phyloP scores from a whole-genome alignment of 2,329 filamentous ascomycete genomes.

The Trichoderma breve region DNA sequence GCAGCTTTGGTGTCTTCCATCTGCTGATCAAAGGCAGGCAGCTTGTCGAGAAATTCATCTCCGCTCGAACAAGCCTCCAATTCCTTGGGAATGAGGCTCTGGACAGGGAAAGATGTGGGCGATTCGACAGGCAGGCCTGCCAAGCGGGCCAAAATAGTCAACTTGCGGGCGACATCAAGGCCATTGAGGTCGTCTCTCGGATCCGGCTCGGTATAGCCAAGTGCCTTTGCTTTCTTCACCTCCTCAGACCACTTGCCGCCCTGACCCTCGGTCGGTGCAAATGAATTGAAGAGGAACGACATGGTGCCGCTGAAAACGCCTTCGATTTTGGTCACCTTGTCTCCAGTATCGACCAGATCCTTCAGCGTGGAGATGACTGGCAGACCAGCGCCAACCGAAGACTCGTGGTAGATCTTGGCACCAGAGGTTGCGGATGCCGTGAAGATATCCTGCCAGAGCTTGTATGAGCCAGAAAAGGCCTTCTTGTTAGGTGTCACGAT shows the following conservation, averaged over 20 bases:
- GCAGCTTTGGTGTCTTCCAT: conserved; percentile 86
- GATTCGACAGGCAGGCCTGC: conserved; percentile 78
- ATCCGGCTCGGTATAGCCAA: conserved; percentile 90
- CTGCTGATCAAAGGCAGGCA: conserved; percentile 79
- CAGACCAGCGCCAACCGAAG: conserved; percentile 87
- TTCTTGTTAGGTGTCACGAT: conserved; percentile 99
- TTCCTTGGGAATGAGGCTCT: conserved; percentile 87
- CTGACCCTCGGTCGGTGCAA: conserved; percentile 72
- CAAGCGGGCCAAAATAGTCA: conserved; percentile 89
- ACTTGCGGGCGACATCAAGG: conserved; percentile 87
- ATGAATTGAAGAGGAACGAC: conserved; percentile 97
- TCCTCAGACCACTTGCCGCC: conserved; percentile 87
- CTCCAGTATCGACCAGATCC: conserved; percentile 91
- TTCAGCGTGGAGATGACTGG: conserved; percentile 91
- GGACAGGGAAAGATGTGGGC: conserved; percentile 86
- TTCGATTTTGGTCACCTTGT: conserved; percentile 87
- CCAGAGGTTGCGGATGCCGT: conserved; percentile 64
- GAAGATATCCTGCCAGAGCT: conserved; percentile 87
- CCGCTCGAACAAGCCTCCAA: conserved; percentile 74
- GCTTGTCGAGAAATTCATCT: conserved; percentile 78
- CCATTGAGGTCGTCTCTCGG: conserved; percentile 85
- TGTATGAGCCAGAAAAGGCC: conserved; percentile 79
- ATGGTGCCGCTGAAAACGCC: conserved; percentile 97
- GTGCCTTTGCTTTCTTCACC: conserved; percentile 85
- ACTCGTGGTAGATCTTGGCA: conserved; percentile 91